Base-by-base conservation (phyloP, 2,329 filamentous ascomycete species). In the Sarocladiaceae sp. region DNA sequence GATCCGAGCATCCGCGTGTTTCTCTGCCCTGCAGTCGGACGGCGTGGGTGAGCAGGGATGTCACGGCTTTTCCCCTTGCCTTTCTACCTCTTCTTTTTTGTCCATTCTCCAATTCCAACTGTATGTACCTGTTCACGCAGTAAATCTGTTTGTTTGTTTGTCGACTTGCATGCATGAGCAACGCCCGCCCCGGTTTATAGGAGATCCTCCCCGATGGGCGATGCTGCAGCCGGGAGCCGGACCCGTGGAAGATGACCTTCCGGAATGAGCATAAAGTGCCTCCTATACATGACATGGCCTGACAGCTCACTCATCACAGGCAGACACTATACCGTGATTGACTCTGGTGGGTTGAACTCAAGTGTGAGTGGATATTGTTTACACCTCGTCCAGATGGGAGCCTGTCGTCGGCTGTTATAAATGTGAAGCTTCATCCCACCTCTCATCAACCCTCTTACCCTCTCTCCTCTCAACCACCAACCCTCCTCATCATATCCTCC, bases 191-290 rank as follows among this genome's bases (percentile, higher is more conserved):
- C n/a, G n/a, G n/a, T n/a, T n/a, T n/a, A n/a, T n/a, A n/a, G n/a
- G n/a, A n/a, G n/a, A n/a, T n/a, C n/a, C n/a, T n/a, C n/a, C n/a
- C n/a, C n/a, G n/a, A n/a, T n/a, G n/a, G n/a, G n/a, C 17, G 8
- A 13, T 23, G 5, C 44, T 4, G 44, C 26, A 25, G 6, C 44
- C 25, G 26, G 25, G 7, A 18, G 11, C 44, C 44, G 26, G 18
- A 29, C 10, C 44, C 44, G 44, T 48, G 44, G 44, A 48, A 17
- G 44, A 48, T 48, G 44, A 48, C 44, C 44, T 26, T 48, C 44
- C 44, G 44, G n/a, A 29, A 8, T 29, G 22, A 46, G n/a, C n/a
- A n/a, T n/a, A n/a, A n/a, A n/a, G 40, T 7, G 40, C 15, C 26
- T 22, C 44, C 20, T 33, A 20, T 48, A 48, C 7, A 48, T 48